Conservation (phyloP, 176 grass and related monocot species). For the Urochloa ruziziensis region DNA sequence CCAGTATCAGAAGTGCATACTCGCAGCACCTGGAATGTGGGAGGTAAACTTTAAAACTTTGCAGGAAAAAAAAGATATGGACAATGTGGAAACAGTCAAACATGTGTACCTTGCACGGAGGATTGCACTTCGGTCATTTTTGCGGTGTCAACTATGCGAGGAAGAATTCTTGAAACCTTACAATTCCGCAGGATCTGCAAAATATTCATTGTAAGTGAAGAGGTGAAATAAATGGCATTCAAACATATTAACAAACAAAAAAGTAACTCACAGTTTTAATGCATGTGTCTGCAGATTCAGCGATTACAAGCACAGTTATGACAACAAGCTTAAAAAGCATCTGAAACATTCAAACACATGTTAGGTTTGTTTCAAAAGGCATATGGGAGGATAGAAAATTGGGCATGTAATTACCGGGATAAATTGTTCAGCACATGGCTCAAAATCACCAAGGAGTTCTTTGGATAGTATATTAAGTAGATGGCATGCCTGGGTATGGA, state of each 20-base stretch:
- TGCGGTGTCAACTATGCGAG: slow-evolving; percentile 73
- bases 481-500: slow-evolving; percentile 30
- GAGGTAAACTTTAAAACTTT: slow-evolving; percentile 20
- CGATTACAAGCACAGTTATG: slow-evolving; percentile 96
- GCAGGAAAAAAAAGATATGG: slow-evolving; percentile 20
- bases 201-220: slow-evolving; percentile 27
- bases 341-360: slow-evolving; percentile 41
- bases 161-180: slow-evolving; percentile 72
- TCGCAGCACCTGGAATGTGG: slow-evolving; percentile 75
- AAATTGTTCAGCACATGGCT: slow-evolving; percentile 77
- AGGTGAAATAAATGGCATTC: slow-evolving; percentile 20
- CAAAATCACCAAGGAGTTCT: slow-evolving; percentile 94
- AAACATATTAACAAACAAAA: slow-evolving; percentile 10
- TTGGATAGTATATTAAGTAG: slow-evolving; percentile 91
- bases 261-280: slow-evolving; percentile 90
- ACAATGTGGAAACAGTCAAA: slow-evolving; percentile 9
- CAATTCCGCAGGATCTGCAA: slow-evolving; percentile 84
- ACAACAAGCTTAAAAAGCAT: slow-evolving; percentile 98
- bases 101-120: slow-evolving; percentile 80
- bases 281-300: slow-evolving; percentile 92
- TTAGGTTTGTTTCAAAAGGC: slow-evolving; percentile 24
- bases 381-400: not conserved
- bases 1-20: slow-evolving; percentile 80
- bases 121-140: slow-evolving; percentile 70
- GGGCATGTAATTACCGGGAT: slow-evolving; percentile 64